Evolutionary conservation across 73 alveolate genomes (phyloP), one percentile per base, ranked within the genome.

Genomic region (Diophrys sp.): DNA sequence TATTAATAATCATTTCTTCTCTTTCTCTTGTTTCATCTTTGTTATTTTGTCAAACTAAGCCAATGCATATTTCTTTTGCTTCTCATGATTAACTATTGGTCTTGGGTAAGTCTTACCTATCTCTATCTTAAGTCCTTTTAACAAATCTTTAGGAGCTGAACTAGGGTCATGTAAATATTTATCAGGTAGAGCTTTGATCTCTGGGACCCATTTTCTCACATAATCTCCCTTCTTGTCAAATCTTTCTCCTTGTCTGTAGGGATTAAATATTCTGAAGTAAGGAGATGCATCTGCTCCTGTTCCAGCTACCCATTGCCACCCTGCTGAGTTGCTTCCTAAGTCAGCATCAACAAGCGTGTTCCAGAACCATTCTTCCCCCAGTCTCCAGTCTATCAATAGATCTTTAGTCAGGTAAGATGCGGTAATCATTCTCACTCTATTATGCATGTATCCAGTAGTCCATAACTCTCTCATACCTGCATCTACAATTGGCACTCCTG

Each of bases 221-320:
- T 73, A 73, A 1, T 56, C 26, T 31, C 23, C 31, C n/a, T 73
- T 33, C 0, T 56, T 56, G 33, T 73, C 80, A 73, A 73, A 73
- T 5, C 57, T 73, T n/a, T 73, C 30, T 73, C 57, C 29, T 73
- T 73, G 33, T 11, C 80, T 73, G 33, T 73, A 56, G 0, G 80
- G 80, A 73, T 73, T 73, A 25, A 73, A 73, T 24, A 73, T 73
- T 73, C 80, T 73, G 57, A 73, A 73, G 26, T 73, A 73, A n/a
- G 80, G 80, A 11, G 54, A 30, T 0, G 80, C 80, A 33, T 73
- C 80, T 73, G 80, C 57, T 0, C 80, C 80, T 31, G 70, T 31
- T 33, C 80, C 80, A 0, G 80, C 80, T 11, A 67, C 80, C 80
- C 80, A 73, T 73, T 73, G n/a, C 80, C 80, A 73, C 23, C 80